Evolutionary conservation across 352 stramenopile genomes (phyloP).

Genomic region (Aphanomyces astaci): DNA sequence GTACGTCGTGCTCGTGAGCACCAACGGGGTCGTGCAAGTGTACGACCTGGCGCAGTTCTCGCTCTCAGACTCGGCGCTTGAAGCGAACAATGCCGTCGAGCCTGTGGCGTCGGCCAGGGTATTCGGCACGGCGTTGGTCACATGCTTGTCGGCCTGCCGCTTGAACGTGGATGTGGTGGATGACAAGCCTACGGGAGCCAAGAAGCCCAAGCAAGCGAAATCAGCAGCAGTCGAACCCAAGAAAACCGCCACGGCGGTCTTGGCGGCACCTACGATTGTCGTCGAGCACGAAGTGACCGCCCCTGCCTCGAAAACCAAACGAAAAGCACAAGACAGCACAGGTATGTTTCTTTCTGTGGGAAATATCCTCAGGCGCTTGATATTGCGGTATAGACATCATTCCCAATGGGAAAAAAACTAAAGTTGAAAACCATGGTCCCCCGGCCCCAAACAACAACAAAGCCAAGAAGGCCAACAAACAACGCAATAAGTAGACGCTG

Average conservation of each 20-base stretch:
- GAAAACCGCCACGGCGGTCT: conserved; percentile 22
- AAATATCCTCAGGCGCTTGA: too few species aligned
- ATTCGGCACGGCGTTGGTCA: conserved; percentile 66
- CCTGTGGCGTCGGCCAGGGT: conserved; percentile 55
- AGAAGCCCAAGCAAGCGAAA: conserved; percentile 38
- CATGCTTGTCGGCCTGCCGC: conserved; percentile 59
- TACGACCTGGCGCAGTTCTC: conserved; percentile 64
- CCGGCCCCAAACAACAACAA: too few species aligned
- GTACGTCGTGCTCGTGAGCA: conserved; percentile 68
- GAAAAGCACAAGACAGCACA: not conserved
- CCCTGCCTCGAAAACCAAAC: not conserved
- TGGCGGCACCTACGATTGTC: conserved; percentile 38
- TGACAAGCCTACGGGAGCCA: conserved; percentile 24
- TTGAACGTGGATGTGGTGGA: conserved; percentile 18
- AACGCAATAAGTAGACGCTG: too few species aligned
- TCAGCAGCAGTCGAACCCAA: conserved; percentile 27
- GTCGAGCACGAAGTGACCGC: conserved; percentile 46
- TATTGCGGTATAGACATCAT: too few species aligned
- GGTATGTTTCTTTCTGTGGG: too few species aligned
- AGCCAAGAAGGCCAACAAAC: too few species aligned
- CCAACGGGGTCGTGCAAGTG: conserved; percentile 67
- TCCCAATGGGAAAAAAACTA: too few species aligned
- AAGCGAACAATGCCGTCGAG: conserved; percentile 31
- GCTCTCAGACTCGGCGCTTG: conserved; percentile 45
- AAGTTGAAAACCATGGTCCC: too few species aligned